A percentile compares a stretch with the other conserved stretches of the same genome.
phyloP scores from a whole-genome alignment of 208 protist species.

The Crithidia fasciculata region DNA sequence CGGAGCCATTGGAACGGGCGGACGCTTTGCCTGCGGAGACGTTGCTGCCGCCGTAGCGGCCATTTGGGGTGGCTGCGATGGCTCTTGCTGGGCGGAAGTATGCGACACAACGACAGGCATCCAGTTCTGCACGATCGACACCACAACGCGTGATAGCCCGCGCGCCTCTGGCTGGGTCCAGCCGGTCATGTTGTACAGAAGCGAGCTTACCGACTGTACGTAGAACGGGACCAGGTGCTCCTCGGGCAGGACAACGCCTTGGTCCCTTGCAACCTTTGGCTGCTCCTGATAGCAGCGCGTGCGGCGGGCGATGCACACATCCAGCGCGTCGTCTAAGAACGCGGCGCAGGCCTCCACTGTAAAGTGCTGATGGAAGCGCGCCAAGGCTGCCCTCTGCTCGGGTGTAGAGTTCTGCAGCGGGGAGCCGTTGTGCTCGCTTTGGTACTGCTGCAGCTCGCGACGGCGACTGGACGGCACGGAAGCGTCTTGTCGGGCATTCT shows the following conservation, averaged over 20 bases:
- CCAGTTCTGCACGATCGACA: constrained; percentile 31
- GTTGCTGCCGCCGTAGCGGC: neutral
- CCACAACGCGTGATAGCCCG: constrained; percentile 33
- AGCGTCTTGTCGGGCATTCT: neutral
- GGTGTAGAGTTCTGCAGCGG: constrained; percentile 10
- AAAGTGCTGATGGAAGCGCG: constrained; percentile 41
- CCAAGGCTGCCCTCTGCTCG: constrained; percentile 24
- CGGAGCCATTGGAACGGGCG: constrained; percentile 15
- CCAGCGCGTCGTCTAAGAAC: constrained; percentile 56
- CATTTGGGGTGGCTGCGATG: neutral
- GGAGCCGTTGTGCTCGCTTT: constrained; percentile 2
- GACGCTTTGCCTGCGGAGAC: neutral
- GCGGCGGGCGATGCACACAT: constrained; percentile 40
- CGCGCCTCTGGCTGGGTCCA: constrained; percentile 54
- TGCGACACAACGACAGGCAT: constrained; percentile 29
- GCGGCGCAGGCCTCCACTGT: constrained; percentile 46
- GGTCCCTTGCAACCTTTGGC: constrained; percentile 35
- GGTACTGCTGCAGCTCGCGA: neutral
- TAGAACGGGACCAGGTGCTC: constrained; percentile 46
- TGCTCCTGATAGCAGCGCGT: constrained; percentile 46
- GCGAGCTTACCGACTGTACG: constrained; percentile 39
- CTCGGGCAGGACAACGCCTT: constrained; percentile 42
- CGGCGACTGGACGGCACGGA: constrained; percentile 5
- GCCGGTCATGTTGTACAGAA: constrained; percentile 55
- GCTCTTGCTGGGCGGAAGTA: constrained; percentile 4